Base-by-base conservation (phyloP, 768 basidiomycete species). In the Xanthoconium purpureum region DNA sequence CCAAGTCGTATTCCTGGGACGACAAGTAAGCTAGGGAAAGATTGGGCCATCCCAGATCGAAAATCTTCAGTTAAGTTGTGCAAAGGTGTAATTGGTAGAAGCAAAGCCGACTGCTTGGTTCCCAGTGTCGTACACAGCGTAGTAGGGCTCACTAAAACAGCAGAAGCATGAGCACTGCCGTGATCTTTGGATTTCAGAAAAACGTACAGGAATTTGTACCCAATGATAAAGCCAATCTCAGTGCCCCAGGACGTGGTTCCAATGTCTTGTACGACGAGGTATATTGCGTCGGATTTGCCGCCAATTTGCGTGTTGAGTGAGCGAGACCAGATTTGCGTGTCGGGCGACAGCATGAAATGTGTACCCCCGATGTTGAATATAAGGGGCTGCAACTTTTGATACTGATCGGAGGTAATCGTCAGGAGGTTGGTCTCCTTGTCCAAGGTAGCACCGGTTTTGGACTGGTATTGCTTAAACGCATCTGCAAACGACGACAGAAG, bases 31-130 rank as follows among this genome's bases (percentile, higher is more conserved):
- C n/a, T n/a, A n/a, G n/a, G n/a, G n/a, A n/a, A n/a, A n/a, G n/a
- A n/a, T n/a, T n/a, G n/a, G n/a, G n/a, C n/a, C n/a, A 33, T 11
- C 6, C 32, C 11, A 33, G 6, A 11, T 6, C 32, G 11, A 33
- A 33, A 11, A 33, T 11, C 32, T 11, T 50, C 36, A 68, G 44
- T 67, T 67, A 11, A n/a, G 7, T 0, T 1, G 42, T 1, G 59
- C 40, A 3, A 44, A 1, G 1, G 78, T 80, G 56, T 74, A 68
- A 0, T 37, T 0, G 0, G 77, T 78, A 37, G 46, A 66, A 1
- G 79, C 79, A 47, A 81, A 69, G 13, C 79, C 80, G 17, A 79
- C 65, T 10, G 55, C 72, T 20, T 47, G 47, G 59, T 78, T 76
- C 15, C 61, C 61, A 20, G 74, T 71, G 58, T 80, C 77, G 57